Conservation (phyloP, 2,329 filamentous ascomycete genomes). For the Clonostachys sp. region DNA sequence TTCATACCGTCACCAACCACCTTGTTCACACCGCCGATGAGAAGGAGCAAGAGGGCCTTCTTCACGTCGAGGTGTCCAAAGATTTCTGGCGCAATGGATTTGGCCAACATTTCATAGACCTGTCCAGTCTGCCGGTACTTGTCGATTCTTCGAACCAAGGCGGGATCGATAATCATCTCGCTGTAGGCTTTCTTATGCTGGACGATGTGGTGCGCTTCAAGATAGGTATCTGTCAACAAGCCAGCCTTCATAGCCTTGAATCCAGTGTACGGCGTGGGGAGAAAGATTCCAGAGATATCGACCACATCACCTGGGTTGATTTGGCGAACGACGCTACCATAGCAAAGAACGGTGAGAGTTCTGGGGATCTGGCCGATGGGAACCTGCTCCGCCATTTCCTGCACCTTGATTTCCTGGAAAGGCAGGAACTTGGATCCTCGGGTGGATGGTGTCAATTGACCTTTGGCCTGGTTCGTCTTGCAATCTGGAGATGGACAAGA, state of each 20-base stretch:
- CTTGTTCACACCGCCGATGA: constrained; percentile 95
- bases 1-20: constrained; percentile 98
- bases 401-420: constrained; percentile 97
- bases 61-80: constrained; percentile 96
- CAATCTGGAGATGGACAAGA: constrained; percentile 90
- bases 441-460: constrained; percentile 91
- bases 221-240: constrained; percentile 92
- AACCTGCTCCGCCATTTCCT: constrained; percentile 98
- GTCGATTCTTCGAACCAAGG: constrained; percentile 78
- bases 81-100: constrained; percentile 96
- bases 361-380: constrained; percentile 96
- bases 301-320: constrained; percentile 93
- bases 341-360: constrained; percentile 83
- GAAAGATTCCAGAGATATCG: constrained; percentile 90
- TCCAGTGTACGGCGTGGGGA: constrained; percentile 97
- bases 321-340: constrained; percentile 79
- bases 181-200: constrained; percentile 99
- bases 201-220: constrained; percentile 88
- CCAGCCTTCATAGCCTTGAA: constrained; percentile 96
- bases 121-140: constrained; percentile 81
- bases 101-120: constrained; percentile 91
- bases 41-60: constrained; percentile 89
- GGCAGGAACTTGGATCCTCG: constrained; percentile 94
- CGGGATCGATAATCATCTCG: constrained; percentile 78
- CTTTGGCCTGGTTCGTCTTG: constrained; percentile 84